These are phyloP conservation scores for Sanghuangporus baumii DNA, from an alignment of 1,284 basidiomycete species.

Conservation along the genomic window DNA sequence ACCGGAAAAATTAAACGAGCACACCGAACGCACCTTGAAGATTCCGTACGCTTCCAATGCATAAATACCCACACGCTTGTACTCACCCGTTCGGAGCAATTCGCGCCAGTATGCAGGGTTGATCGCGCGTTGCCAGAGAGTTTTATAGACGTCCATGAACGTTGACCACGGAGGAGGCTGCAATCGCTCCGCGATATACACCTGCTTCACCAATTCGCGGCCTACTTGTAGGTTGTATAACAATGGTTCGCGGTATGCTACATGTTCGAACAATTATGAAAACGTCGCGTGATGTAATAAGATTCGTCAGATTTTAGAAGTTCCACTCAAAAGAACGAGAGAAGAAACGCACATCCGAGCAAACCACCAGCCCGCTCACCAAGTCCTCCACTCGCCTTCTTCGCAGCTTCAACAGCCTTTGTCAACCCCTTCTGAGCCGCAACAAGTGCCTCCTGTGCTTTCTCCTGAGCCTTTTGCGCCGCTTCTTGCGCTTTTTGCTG, in stretches of 20 bases:
- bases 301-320: background rate
- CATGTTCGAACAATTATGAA: background rate
- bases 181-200: conserved; percentile 86
- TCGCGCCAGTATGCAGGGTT: conserved; percentile 69
- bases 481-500: conserved; percentile 19
- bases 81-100: conserved; percentile 68
- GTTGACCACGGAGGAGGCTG: conserved; percentile 70
- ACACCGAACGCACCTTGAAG: conserved; percentile 56
- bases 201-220: conserved; percentile 82
- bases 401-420: conserved; percentile 46
- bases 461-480: conserved; percentile 44
- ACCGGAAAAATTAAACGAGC: background rate
- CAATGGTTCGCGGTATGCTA: conserved; percentile 81
- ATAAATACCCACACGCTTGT: conserved; percentile 77
- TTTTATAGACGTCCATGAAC: conserved; percentile 66
- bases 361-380: conserved; percentile 55
- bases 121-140: conserved; percentile 64
- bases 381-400: conserved; percentile 51
- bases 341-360: conserved; percentile 55
- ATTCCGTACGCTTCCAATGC: conserved; percentile 86
- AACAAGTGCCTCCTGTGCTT: conserved; percentile 60
- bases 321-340: background rate
- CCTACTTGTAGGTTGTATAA: conserved; percentile 82
- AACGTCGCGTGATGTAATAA: background rate
- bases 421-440: conserved; percentile 52